Percentiles rank a stretch among this genome's conserved stretches.
Conservation (phyloP, 208 protist genomes). For the Wallacemonas sp. region DNA sequence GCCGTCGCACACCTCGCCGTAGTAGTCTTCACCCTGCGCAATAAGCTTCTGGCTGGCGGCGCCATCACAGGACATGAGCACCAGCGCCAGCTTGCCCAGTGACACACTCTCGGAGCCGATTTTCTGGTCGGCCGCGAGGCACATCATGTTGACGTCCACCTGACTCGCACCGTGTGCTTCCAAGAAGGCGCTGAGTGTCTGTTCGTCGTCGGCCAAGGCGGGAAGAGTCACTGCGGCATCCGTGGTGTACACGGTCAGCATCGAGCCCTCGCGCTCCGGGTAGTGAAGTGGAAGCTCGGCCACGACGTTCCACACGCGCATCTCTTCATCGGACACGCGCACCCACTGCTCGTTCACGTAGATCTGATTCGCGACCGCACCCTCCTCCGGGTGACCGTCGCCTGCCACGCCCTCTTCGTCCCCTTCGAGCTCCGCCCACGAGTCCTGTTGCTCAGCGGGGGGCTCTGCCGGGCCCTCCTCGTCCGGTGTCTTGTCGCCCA, state of each 20-base stretch:
- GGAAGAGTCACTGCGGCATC: conserved; percentile 17
- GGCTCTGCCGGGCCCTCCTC: conserved; percentile 12
- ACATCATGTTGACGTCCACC: conserved; percentile 67
- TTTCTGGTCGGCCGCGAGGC: conserved; percentile 66
- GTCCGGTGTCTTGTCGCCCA: not conserved
- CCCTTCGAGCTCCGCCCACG: too few species aligned
- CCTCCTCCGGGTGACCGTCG: not conserved
- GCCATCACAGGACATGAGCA: conserved; percentile 56
- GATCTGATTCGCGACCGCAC: conserved; percentile 45
- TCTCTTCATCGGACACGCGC: conserved; percentile 54
- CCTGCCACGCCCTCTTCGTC: too few species aligned
- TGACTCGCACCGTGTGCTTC: conserved; percentile 21
- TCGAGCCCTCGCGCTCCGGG: conserved; percentile 28
- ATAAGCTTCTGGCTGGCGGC: conserved; percentile 29
- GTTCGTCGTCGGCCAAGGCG: conserved; percentile 17
- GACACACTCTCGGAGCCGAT: conserved; percentile 57
- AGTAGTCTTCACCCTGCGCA: conserved; percentile 23
- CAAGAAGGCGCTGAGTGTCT: conserved; percentile 51
- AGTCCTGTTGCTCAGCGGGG: conserved; percentile 13
- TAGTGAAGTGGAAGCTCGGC: conserved; percentile 54
- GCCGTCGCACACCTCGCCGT: conserved; percentile 33
- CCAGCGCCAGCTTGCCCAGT: conserved; percentile 70
- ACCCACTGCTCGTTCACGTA: conserved; percentile 50
- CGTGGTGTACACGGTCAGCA: conserved; percentile 26
- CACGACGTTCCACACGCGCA: conserved; percentile 62